Evolutionary conservation across 306 rosid species (phyloP), one percentile per base, ranked within the genome.

Genomic region (Gleditsia sinensis): DNA sequence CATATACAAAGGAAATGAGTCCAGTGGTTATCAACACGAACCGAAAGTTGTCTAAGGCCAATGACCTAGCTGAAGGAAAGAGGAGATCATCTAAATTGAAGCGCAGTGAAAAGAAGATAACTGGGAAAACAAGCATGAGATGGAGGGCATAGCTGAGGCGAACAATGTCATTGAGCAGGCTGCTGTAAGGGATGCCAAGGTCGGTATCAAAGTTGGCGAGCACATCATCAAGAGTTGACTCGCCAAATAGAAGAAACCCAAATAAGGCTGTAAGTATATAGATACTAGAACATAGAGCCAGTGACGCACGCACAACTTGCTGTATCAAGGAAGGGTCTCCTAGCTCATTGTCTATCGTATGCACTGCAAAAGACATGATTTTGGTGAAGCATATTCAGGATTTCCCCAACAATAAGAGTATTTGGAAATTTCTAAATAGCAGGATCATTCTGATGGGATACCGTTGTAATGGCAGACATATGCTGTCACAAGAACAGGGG

Each of bases 401-500:
- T 25, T 51, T 32, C 53, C 8, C 13, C 62, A 36, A 55, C 34
- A 58, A 28, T 58, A 56, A 67, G 60, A 37, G 56, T 21, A 42
- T 19, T 11, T 10, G 61, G 3, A 69, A 55, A 30, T 24, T 33
- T 45, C 12, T 28, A 75, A n/a, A 66, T 19, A 30, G 50, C 46
- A 76, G 73, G 9, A 55, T 28, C 21, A 48, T 55, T 67, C 55
- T 67, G 72, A 59, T 14, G 45, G 20, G 51, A 49, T 85, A 87
- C 95, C 90, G 64, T 89, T 89, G 77, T 34, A 89, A 72, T 89
- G 92, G 74, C 95, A 89, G 75, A 89, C 90, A 67, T 87, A 89
- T 36, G 92, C 90, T 12, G 92, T 89, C 68, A 89, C 95, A 75
- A 89, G 82, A 75, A 89, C 86, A 16, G 95, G 95, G 71, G 83